These are phyloP conservation scores for Hygrophorus pudorinus DNA, from an alignment of 768 basidiomycete genomes.

Conservation along the genomic window DNA sequence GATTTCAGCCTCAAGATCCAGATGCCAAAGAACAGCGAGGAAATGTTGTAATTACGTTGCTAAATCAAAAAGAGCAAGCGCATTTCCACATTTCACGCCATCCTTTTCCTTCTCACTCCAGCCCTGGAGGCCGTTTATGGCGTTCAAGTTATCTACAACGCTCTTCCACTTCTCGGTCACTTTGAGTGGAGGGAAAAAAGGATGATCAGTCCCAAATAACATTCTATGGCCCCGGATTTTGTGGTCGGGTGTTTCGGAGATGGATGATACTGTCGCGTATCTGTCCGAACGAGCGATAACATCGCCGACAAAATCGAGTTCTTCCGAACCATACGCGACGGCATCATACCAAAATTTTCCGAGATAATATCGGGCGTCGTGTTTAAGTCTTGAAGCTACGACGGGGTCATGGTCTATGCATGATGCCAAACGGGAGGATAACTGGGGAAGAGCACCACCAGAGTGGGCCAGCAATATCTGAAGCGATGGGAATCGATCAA, in stretches of 20 bases:
- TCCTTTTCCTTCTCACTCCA: constrained; percentile 53
- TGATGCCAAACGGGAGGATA: constrained; percentile 77
- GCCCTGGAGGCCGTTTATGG: constrained; percentile 56
- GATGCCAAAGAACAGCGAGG: constrained; percentile 30
- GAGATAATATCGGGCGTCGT: constrained; percentile 79
- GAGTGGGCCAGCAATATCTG: constrained; percentile 80
- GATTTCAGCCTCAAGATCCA: constrained; percentile 98
- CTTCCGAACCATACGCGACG: constrained; percentile 83
- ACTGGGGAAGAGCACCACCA: constrained; percentile 72
- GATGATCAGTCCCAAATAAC: constrained; percentile 84
- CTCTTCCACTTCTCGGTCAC: constrained; percentile 69
- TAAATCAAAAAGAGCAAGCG: constrained; percentile 58
- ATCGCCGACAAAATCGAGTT: constrained; percentile 69
- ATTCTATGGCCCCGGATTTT: constrained; percentile 47
- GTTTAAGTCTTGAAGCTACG: constrained; percentile 61
- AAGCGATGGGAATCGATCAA: constrained; percentile 71
- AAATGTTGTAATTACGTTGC: constrained; percentile 9
- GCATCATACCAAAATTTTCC: constrained; percentile 77
- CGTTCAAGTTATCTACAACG: constrained; percentile 77
- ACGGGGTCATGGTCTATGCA: constrained; percentile 82
- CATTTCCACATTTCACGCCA: constrained; percentile 64
- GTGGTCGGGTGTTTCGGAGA: constrained; percentile 22
- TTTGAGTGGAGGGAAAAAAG: constrained; percentile 79
- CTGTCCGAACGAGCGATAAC: constrained; percentile 50
- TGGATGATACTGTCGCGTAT: constrained; percentile 29